These are phyloP conservation scores for Mucor piriformis DNA, from an alignment of 371 early-diverging fungal genomes.

Conservation along the genomic window DNA sequence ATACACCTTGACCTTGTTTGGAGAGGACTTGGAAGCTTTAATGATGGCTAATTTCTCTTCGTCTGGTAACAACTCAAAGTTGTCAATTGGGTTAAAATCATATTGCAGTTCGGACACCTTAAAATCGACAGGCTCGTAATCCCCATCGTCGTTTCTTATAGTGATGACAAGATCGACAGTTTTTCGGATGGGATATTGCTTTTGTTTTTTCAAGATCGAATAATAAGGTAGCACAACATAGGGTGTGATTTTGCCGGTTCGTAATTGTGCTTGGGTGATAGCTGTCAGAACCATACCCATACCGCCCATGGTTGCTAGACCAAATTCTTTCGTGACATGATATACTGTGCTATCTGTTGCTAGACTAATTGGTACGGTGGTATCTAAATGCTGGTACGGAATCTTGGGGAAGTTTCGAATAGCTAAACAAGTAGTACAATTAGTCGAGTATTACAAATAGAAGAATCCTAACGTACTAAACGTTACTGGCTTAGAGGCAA, in stretches of 20 bases:
- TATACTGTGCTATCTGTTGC: conserved; percentile 40
- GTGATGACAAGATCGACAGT: conserved; percentile 43
- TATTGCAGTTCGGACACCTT: conserved; percentile 47
- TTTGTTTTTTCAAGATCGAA: conserved; percentile 49
- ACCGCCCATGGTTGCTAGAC: conserved; percentile 62
- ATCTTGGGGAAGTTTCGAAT: conserved; percentile 43
- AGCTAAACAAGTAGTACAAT: conserved; percentile 4
- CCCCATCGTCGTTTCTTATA: conserved; percentile 42
- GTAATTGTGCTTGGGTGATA: conserved; percentile 58
- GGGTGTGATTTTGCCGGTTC: conserved; percentile 48
- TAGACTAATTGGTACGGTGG: conserved; percentile 29
- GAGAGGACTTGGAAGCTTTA: neutral
- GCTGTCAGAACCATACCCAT: conserved; percentile 66
- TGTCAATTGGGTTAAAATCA: conserved; percentile 26
- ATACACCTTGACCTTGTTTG: conserved; percentile 45
- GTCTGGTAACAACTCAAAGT: conserved; percentile 5
- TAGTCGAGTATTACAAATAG: too few species aligned
- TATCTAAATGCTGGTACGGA: conserved; percentile 53
- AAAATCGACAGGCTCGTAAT: conserved; percentile 40
- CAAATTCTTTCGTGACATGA: conserved; percentile 70
- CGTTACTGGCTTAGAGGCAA: conserved; percentile 11
- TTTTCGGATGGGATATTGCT: conserved; percentile 37
- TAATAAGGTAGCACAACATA: conserved; percentile 64
- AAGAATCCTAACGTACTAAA: conserved; percentile 22
- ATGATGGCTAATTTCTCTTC: conserved; percentile 13